Base-by-base conservation (phyloP, 140 eudicot genomes). In the Bidens hawaiensis region DNA sequence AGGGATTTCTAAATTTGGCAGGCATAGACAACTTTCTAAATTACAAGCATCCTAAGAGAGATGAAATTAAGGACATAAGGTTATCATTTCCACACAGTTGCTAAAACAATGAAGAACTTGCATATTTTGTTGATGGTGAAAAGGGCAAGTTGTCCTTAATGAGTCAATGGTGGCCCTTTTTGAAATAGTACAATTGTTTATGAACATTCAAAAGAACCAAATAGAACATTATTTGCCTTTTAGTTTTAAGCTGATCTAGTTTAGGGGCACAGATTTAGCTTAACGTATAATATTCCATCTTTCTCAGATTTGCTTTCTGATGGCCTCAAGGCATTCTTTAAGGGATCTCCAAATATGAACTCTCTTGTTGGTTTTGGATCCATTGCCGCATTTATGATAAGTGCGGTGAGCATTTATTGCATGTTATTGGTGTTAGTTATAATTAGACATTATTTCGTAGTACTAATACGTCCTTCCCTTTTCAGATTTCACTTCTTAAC, bases 281-380 rank as follows among this genome's bases (percentile, higher is more conserved):
- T 18, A 48, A 38, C 6, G 25, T 54, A 49, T 43, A 8, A 60
- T 55, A 50, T 19, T 51, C 14, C 55, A 27, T 25, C 16, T 64
- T 72, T 68, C 56, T 22, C 82, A 90, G 97, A 86, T 23, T 73
- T 90, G 87, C 89, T 90, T 43, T 64, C 79, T 47, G 95, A 90
- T 78, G 97, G 97, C 55, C 76, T 90, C 14, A 79, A 68, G 74
- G 94, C 95, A 59, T 79, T 90, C 67, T 65, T 72, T 15, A 90
- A 83, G 74, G 83, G 97, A 33, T 86, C 95, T 46, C 97, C 97
- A 54, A 90, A 90, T 77, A 86, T 90, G 97, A 90, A 90, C 81
- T 90, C 97, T 45, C 95, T 90, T 46, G 95, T 90, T 45, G 97
- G 97, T 66, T 90, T 90, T 64, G 97, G 97, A 63, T 82, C 95